Evolutionary conservation across 2,329 filamentous ascomycete species (phyloP).

Genomic region (Penicillium paneum): DNA sequence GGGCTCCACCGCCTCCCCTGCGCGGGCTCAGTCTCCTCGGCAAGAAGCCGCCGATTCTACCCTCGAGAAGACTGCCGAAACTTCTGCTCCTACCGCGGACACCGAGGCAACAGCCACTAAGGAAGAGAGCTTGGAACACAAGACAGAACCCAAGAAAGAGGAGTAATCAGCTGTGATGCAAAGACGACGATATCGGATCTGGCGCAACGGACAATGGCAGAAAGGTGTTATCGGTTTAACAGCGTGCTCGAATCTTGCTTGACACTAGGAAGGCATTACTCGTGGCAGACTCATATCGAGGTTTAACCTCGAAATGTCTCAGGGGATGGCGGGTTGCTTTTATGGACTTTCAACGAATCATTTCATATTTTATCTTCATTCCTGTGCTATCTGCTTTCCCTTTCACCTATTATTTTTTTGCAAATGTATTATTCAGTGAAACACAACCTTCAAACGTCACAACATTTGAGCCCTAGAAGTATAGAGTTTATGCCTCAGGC

Average conservation of each 20-base stretch:
- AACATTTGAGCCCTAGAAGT: not conserved
- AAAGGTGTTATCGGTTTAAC: constrained; percentile 37
- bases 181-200: constrained; percentile 28
- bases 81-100: constrained; percentile 11
- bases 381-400: constrained; percentile 2
- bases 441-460: not conserved
- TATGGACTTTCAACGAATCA: constrained; percentile 5
- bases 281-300: constrained; percentile 7
- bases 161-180: constrained; percentile 24
- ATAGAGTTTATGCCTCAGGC: constrained; percentile 7
- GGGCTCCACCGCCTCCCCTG: constrained; percentile 18
- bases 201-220: constrained; percentile 37
- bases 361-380: constrained; percentile 5
- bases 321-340: constrained; percentile 1
- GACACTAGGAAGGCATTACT: constrained; percentile 10
- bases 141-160: constrained; percentile 33
- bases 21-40: constrained; percentile 18
- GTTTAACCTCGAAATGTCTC: not conserved
- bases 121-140: constrained; percentile 7
- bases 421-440: constrained; percentile 8
- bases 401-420: constrained; percentile 2
- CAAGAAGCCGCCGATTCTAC: constrained; percentile 20
- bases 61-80: constrained; percentile 6
- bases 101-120: constrained; percentile 16
- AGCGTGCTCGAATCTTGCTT: constrained; percentile 20